These are phyloP conservation scores for Ophiostoma pallidulum DNA, from an alignment of 2,329 filamentous ascomycete species.

Conservation along the genomic window DNA sequence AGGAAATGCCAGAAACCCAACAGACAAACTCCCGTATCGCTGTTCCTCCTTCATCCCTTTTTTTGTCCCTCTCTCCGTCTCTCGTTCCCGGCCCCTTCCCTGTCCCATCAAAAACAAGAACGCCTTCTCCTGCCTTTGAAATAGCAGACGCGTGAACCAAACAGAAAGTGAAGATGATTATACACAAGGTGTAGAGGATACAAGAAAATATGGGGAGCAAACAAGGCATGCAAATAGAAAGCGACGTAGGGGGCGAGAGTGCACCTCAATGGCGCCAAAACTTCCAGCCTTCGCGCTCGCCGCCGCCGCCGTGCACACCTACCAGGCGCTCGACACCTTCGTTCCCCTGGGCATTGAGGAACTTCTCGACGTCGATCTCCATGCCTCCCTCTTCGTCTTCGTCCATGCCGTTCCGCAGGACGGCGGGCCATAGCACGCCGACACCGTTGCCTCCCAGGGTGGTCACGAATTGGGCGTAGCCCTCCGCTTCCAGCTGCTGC, in stretches of 20 bases:
- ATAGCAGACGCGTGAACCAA: background rate
- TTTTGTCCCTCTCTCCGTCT: background rate
- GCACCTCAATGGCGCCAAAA: constrained; percentile 49
- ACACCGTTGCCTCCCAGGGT: constrained; percentile 90
- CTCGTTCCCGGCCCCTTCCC: background rate
- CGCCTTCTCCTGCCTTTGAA: background rate
- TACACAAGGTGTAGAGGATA: background rate
- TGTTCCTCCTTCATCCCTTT: background rate
- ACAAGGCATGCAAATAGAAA: background rate
- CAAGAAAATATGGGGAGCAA: background rate
- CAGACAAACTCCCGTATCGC: no score
- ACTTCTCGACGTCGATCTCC: constrained; percentile 80
- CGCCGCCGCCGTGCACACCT: constrained; percentile 60
- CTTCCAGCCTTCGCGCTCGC: constrained; percentile 72
- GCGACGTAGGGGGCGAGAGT: background rate
- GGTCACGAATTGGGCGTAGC: constrained; percentile 78
- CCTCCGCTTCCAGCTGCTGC: constrained; percentile 54
- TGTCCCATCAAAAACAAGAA: background rate
- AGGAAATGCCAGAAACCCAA: background rate
- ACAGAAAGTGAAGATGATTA: background rate
- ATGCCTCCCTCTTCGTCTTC: constrained; percentile 72
- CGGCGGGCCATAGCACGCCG: constrained; percentile 86
- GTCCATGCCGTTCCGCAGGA: constrained; percentile 74
- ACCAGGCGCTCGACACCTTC: constrained; percentile 83
- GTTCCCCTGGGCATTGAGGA: constrained; percentile 73